Conservation (phyloP, 2,329 filamentous ascomycete genomes). For the Hypoxylon sp. region DNA sequence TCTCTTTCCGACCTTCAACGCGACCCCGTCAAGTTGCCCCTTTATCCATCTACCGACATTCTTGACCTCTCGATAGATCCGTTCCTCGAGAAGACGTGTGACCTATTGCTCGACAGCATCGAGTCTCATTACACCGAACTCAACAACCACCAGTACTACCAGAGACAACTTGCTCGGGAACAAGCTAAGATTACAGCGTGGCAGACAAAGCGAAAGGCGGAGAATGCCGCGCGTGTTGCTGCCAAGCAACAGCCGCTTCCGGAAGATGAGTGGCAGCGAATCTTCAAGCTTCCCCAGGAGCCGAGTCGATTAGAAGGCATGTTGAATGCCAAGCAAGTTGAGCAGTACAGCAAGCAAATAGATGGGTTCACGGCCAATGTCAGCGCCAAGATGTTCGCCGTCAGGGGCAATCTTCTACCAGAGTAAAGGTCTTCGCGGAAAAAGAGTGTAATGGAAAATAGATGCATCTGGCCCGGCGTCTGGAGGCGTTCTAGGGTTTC, state of each 20-base stretch:
- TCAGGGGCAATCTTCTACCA: constrained; percentile 78
- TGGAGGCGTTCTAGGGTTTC: constrained; percentile 50
- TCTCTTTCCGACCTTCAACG: constrained; percentile 84
- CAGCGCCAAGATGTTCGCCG: constrained; percentile 97
- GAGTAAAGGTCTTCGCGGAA: constrained; percentile 58
- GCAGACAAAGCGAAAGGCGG: constrained; percentile 96
- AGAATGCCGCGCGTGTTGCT: constrained; percentile 87
- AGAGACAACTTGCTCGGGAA: constrained; percentile 92
- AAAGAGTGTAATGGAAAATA: constrained; percentile 40
- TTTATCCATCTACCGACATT: constrained; percentile 89
- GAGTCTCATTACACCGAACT: constrained; percentile 98
- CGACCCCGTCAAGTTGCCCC: constrained; percentile 73
- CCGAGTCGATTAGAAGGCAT: constrained; percentile 93
- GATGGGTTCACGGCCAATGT: constrained; percentile 95
- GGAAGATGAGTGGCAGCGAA: constrained; percentile 97
- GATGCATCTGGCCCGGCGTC: constrained; percentile 56
- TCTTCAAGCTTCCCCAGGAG: constrained; percentile 98
- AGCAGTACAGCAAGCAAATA: constrained; percentile 97
- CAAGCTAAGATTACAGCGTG: constrained; percentile 96
- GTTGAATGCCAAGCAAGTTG: constrained; percentile 94
- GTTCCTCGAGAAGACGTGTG: constrained; percentile 98
- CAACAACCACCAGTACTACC: constrained; percentile 98
- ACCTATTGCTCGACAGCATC: constrained; percentile 95
- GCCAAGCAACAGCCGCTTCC: constrained; percentile 91
- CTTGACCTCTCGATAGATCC: constrained; percentile 96